Conservation (phyloP, 495 filamentous ascomycete species). For the Talaromyces borbonicus region DNA sequence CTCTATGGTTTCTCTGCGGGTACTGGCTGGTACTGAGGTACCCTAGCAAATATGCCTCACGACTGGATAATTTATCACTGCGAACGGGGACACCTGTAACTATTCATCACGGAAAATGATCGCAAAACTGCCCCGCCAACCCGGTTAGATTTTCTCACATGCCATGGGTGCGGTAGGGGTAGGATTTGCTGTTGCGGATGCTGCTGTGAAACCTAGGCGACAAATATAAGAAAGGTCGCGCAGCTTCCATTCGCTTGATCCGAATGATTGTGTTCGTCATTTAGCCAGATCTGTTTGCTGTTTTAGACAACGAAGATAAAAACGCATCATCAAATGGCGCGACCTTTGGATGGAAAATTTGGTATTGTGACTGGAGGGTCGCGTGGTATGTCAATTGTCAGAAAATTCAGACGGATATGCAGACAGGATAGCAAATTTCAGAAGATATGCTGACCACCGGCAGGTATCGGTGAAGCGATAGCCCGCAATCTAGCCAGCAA, state of each 20-base stretch:
- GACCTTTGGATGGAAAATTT: slow-evolving; percentile 53
- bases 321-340: slow-evolving; percentile 14
- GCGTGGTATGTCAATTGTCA: slow-evolving; percentile 40
- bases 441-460: slow-evolving; percentile 2
- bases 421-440: background rate
- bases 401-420: background rate
- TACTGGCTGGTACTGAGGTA: too few species aligned
- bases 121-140: slow-evolving; percentile 2
- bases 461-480: slow-evolving; percentile 83
- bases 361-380: slow-evolving; percentile 72
- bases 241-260: too few species aligned
- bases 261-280: too few species aligned
- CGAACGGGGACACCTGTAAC: too few species aligned
- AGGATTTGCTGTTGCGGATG: background rate
- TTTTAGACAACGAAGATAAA: too few species aligned
- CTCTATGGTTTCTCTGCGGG: too few species aligned
- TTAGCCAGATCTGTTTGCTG: too few species aligned
- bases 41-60: too few species aligned
- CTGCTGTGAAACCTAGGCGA: background rate
- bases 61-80: too few species aligned
- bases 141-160: slow-evolving; percentile 6
- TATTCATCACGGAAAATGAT: too few species aligned
- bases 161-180: background rate
- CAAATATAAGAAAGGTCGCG: background rate
- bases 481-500: slow-evolving; percentile 68